Percentiles rank a stretch among this genome's conserved stretches.
These are phyloP conservation scores for Aspergillus diversus DNA, from an alignment of 495 filamentous ascomycete species.

Conservation along the genomic window DNA sequence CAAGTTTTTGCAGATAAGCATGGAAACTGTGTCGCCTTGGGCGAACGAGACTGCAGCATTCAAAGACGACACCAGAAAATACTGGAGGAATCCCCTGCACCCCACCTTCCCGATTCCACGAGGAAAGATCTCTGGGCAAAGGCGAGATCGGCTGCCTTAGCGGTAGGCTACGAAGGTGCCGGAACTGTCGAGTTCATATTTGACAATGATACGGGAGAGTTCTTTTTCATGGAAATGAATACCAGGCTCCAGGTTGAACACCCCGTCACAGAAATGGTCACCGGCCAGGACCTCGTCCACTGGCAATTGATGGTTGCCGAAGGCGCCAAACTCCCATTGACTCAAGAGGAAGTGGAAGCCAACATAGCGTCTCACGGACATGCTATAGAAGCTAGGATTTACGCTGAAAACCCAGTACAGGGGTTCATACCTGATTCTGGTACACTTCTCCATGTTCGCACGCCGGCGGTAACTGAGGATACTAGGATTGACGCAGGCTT, in stretches of 20 bases:
- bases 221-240: conserved; percentile 99
- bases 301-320: conserved; percentile 96
- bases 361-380: conserved; percentile 76
- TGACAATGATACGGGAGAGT: conserved; percentile 89
- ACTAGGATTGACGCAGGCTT: conserved; percentile 94
- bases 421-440: conserved; percentile 95
- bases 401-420: conserved; percentile 89
- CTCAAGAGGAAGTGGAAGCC: conserved; percentile 78
- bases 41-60: conserved; percentile 85
- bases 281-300: conserved; percentile 89
- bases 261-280: conserved; percentile 96
- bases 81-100: conserved; percentile 93
- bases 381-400: conserved; percentile 94
- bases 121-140: conserved; percentile 93
- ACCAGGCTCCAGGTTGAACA: conserved; percentile 96
- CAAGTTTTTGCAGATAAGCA: conserved; percentile 94
- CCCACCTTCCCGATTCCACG: conserved; percentile 75
- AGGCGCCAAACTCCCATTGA: conserved; percentile 82
- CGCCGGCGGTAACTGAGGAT: conserved; percentile 67
- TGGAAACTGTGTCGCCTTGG: conserved; percentile 81
- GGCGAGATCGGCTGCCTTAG: conserved; percentile 83
- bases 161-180: conserved; percentile 93
- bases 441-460: conserved; percentile 78
- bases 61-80: conserved; percentile 96
- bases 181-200: conserved; percentile 99